phyloP scores from a whole-genome alignment of 306 rosid species.

The Rosa persica region DNA sequence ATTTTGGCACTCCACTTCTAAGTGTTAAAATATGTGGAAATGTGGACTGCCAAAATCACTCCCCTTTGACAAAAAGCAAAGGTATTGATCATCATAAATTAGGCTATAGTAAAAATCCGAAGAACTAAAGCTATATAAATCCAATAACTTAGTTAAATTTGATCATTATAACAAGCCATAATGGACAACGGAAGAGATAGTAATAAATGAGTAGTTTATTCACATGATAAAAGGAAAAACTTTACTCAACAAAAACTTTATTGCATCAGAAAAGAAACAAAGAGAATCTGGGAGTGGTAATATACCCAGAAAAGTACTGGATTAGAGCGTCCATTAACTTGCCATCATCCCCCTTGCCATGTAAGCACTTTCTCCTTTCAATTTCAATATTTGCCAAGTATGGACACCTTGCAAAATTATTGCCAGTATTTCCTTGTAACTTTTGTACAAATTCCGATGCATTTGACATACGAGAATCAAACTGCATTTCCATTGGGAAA shows the following conservation, averaged over 20 bases:
- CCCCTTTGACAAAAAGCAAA: not conserved
- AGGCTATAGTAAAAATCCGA: slow-evolving; percentile 10
- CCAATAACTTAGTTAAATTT: slow-evolving; percentile 12
- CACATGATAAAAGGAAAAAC: not conserved
- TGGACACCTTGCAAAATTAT: slow-evolving; percentile 64
- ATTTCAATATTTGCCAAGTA: slow-evolving; percentile 82
- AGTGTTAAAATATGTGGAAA: not conserved
- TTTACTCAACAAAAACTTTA: not conserved
- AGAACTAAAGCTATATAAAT: not conserved
- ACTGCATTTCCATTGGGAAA: slow-evolving; percentile 55
- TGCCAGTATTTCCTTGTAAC: slow-evolving; percentile 46
- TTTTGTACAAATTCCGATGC: slow-evolving; percentile 66
- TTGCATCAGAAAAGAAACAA: not conserved
- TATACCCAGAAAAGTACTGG: slow-evolving; percentile 70
- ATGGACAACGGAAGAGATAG: not conserved
- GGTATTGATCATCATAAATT: not conserved
- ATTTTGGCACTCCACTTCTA: not conserved
- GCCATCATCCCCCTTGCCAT: slow-evolving; percentile 60
- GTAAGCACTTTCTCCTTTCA: slow-evolving; percentile 76
- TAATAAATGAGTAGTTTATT: not conserved
- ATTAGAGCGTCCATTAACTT: slow-evolving; percentile 59
- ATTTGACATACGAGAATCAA: slow-evolving; percentile 68
- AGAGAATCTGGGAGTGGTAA: slow-evolving; percentile 2
- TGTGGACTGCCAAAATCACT: not conserved
- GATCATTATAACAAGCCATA: not conserved